Evolutionary conservation across 2,329 filamentous ascomycete genomes (phyloP).

Genomic region (Dactylellina cionopaga): DNA sequence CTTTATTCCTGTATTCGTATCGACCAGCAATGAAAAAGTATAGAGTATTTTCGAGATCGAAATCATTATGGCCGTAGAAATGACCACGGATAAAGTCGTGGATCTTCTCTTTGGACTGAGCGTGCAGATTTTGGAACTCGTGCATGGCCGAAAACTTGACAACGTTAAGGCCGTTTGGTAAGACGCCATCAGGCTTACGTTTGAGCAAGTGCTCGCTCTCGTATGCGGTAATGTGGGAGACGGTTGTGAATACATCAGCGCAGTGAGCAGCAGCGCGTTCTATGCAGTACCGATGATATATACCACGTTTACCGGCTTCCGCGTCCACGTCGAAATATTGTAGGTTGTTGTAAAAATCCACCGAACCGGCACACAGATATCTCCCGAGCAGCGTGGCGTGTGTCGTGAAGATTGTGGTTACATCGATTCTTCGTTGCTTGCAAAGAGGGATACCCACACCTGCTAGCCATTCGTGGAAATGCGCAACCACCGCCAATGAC

Average conservation of each 20-base stretch:
- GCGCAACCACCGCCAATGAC: slow-evolving; percentile 89
- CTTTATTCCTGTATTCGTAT: slow-evolving; percentile 98
- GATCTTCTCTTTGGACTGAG: slow-evolving; percentile 96
- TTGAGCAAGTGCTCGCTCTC: slow-evolving; percentile 97
- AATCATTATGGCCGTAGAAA: slow-evolving; percentile 98
- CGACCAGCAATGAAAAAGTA: slow-evolving; percentile 98
- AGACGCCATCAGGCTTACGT: slow-evolving; percentile 93
- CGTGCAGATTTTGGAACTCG: slow-evolving; percentile 98
- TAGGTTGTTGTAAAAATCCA: slow-evolving; percentile 99
- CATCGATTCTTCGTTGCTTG: slow-evolving; percentile 93
- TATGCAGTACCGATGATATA: slow-evolving; percentile 98
- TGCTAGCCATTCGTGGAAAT: slow-evolving; percentile 98
- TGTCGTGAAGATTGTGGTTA: slow-evolving; percentile 98
- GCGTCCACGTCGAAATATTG: slow-evolving; percentile 96
- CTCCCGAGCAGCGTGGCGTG: slow-evolving; percentile 94
- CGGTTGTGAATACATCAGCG: slow-evolving; percentile 96
- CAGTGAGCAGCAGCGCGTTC: slow-evolving; percentile 92
- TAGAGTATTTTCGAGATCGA: slow-evolving; percentile 93
- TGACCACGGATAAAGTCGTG: slow-evolving; percentile 97
- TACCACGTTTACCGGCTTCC: slow-evolving; percentile 95
- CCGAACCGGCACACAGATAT: slow-evolving; percentile 95
- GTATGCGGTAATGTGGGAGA: slow-evolving; percentile 97
- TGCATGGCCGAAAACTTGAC: slow-evolving; percentile 98
- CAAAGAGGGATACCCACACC: slow-evolving; percentile 90
- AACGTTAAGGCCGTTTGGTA: slow-evolving; percentile 96